These are phyloP conservation scores for Osmanthus fragrans DNA, from an alignment of 257 asterid species.

Conservation along the genomic window DNA sequence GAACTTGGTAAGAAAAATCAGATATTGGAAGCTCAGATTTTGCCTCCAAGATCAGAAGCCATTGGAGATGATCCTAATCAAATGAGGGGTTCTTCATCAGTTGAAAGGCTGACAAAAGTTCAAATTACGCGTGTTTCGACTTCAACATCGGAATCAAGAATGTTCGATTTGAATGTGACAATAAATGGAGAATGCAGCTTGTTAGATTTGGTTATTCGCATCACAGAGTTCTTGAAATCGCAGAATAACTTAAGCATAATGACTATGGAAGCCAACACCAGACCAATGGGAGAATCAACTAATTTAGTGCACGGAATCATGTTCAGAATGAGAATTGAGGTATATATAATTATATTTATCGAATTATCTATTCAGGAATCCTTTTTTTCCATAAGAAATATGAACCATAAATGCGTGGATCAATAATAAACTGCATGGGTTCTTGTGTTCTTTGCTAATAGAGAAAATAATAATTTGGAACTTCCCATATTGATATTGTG, in stretches of 20 bases:
- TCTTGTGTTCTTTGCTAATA: background rate
- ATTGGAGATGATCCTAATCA: background rate
- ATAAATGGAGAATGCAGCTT: constrained; percentile 42
- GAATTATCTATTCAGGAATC: background rate
- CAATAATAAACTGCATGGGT: background rate
- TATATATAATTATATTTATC: constrained; percentile 18
- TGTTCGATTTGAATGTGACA: constrained; percentile 57
- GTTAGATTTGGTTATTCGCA: constrained; percentile 43
- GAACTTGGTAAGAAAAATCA: constrained; percentile 47
- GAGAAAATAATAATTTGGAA: background rate
- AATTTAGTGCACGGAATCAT: constrained; percentile 30
- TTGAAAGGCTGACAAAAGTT: constrained; percentile 36
- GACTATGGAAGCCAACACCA: constrained; percentile 55
- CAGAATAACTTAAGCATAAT: constrained; percentile 35
- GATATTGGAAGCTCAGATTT: constrained; percentile 44
- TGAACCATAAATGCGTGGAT: background rate
- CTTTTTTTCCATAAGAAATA: no score
- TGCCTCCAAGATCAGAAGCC: constrained; percentile 3
- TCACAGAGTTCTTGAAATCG: constrained; percentile 55
- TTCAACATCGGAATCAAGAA: constrained; percentile 48
- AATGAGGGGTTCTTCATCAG: constrained; percentile 12
- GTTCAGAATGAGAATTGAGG: constrained; percentile 61
- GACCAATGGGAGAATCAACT: constrained; percentile 33
- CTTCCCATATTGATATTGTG: background rate
- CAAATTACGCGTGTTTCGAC: constrained; percentile 34